Conservation (phyloP, 192 early-diverging fungal genomes). For the Backusella australiensis region DNA sequence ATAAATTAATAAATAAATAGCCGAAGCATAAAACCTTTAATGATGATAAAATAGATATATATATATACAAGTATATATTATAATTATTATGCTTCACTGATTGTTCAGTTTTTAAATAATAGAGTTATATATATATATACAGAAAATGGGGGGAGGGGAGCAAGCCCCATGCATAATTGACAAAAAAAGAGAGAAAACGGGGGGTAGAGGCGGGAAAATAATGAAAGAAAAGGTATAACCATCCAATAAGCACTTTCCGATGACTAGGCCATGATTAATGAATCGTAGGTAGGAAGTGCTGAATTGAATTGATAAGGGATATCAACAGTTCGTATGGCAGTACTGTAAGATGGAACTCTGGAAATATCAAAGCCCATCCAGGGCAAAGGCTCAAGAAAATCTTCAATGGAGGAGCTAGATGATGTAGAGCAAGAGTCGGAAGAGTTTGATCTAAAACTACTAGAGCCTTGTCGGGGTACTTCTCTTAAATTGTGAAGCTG, state of each 20-base stretch:
- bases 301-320: conserved; percentile 5
- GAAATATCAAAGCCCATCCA: conserved; percentile 24
- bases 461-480: neutral
- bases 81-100: neutral
- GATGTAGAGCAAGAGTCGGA: conserved; percentile 5
- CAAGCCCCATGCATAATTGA: neutral
- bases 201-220: neutral
- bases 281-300: conserved; percentile 26
- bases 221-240: neutral
- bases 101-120: neutral
- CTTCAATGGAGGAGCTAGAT: neutral
- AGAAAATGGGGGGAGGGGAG: neutral
- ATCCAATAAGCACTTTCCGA: neutral
- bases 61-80: neutral
- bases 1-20: neutral
- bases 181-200: neutral
- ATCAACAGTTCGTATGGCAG: conserved; percentile 19
- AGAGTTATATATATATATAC: neutral
- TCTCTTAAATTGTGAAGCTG: neutral
- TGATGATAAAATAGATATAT: neutral
- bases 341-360: conserved; percentile 30
- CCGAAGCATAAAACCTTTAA: neutral
- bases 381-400: neutral
- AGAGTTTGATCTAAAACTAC: neutral
- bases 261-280: neutral